Evolutionary conservation across 148 eudicot genomes (phyloP), one percentile per base, ranked within the genome.

Genomic region (Oxyria digyna): DNA sequence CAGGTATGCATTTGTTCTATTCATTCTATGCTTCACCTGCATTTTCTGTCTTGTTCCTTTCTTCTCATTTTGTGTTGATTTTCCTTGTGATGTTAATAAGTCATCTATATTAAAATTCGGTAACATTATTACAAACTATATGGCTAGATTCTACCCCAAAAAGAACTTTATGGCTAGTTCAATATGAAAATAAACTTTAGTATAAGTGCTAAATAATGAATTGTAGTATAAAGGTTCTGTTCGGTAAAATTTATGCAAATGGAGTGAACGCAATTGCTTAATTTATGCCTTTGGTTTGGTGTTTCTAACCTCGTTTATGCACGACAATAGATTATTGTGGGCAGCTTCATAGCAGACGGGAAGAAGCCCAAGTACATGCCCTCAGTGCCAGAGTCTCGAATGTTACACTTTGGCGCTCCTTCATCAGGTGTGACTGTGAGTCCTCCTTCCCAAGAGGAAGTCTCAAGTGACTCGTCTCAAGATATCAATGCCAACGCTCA

Each of bases 331-430:
- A 82, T 87, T 50, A 73, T 87, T 3, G 85, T 83, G 45, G 92
- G 89, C 17, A 87, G 89, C 81, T 85, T 85, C 77, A 75, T 85
- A 72, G 81, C 84, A 4, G 83, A 85, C 35, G 82, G 79, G 23
- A 85, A 85, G 62, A 87, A 79, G 45, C 71, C 81, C 6, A 87
- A 85, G 69, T 73, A 83, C 8, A 74, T 74, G 68, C 83, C 77
- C 13, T 43, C 86, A 32, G 69, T 72, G 18, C 62, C 74, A 4
- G 69, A 72, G 21, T 72, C 74, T 8, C 69, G 69, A 42, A 64
- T 72, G 74, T 24, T 65, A 33, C 66, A 66, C 74, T 72, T 72
- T 52, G 17, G 82, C 17, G 45, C 86, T 49, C 79, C 77, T 40
- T 15, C 54, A n/a, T 74, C 79, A 0, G 79, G 71, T 8, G 76